Conservation (phyloP, 805 yeast species). For the Pichia ethanolica region DNA sequence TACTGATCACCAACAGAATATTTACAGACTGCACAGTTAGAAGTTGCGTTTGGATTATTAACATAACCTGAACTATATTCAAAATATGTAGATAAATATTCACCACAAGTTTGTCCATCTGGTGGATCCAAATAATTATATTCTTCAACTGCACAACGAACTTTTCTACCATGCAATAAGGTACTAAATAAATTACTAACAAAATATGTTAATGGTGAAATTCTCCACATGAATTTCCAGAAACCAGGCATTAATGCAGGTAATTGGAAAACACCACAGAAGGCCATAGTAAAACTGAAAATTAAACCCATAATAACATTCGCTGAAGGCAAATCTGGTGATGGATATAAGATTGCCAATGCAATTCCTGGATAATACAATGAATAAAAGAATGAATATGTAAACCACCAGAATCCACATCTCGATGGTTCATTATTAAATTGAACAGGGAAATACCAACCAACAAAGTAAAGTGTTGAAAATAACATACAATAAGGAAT, state of each 20-base stretch:
- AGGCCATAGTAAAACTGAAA: constrained; percentile 51
- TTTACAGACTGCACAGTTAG: constrained; percentile 43
- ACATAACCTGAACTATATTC: constrained; percentile 47
- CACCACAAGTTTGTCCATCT: constrained; percentile 55
- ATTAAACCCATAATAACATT: constrained; percentile 49
- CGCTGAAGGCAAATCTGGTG: constrained; percentile 66
- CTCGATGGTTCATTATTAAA: constrained; percentile 30
- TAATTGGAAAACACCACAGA: constrained; percentile 66
- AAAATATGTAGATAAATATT: constrained; percentile 38
- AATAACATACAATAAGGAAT: constrained; percentile 49
- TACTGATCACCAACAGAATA: constrained; percentile 40
- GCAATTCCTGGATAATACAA: constrained; percentile 44
- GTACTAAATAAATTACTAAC: constrained; percentile 45
- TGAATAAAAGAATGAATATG: constrained; percentile 33
- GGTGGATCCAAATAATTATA: constrained; percentile 47
- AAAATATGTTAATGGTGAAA: constrained; percentile 67
- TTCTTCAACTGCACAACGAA: constrained; percentile 44
- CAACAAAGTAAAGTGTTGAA: constrained; percentile 40
- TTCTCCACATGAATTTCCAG: constrained; percentile 79
- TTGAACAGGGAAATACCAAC: constrained; percentile 31
- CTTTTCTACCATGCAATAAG: constrained; percentile 41
- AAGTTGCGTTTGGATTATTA: constrained; percentile 40
- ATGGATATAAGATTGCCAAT: constrained; percentile 44
- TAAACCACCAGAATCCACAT: constrained; percentile 42
- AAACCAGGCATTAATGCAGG: constrained; percentile 59